phyloP scores from a whole-genome alignment of 176 grass and related monocot species.

The Carex littledalei region DNA sequence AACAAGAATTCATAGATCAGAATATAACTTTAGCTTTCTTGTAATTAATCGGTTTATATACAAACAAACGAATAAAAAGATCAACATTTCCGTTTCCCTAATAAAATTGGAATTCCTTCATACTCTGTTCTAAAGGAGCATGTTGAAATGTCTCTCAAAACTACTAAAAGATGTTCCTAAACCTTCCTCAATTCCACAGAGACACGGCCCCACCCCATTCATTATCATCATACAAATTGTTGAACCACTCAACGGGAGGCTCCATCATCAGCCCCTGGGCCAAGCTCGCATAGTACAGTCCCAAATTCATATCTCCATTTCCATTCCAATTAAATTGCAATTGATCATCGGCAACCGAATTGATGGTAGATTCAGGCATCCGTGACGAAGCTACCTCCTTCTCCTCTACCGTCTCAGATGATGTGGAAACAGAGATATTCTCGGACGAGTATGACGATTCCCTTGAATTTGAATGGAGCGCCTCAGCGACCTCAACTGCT shows the following conservation, averaged over 20 bases:
- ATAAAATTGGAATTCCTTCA: neutral
- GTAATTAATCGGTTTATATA: neutral
- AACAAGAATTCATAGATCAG: neutral
- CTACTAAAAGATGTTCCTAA: neutral
- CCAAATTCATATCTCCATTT: constrained; percentile 25
- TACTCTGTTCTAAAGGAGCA: neutral
- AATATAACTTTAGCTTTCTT: neutral
- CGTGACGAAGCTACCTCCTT: neutral
- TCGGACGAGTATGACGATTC: neutral
- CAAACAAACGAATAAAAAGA: neutral
- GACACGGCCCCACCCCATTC: neutral
- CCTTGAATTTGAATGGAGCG: constrained; percentile 25
- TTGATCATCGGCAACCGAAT: constrained; percentile 2
- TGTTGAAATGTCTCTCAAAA: neutral
- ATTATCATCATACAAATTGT: neutral
- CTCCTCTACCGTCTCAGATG: neutral
- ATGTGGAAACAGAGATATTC: neutral
- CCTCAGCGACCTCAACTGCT: constrained; percentile 32
- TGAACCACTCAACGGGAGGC: constrained; percentile 1
- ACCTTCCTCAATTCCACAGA: neutral
- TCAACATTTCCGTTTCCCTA: neutral
- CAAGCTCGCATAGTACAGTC: constrained; percentile 35
- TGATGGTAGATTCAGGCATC: neutral
- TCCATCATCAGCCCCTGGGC: constrained; percentile 52
- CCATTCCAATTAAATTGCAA: constrained; percentile 18